Evolutionary conservation across 2,329 filamentous ascomycete species (phyloP).

Genomic region (Lasiodiplodia theobromae): DNA sequence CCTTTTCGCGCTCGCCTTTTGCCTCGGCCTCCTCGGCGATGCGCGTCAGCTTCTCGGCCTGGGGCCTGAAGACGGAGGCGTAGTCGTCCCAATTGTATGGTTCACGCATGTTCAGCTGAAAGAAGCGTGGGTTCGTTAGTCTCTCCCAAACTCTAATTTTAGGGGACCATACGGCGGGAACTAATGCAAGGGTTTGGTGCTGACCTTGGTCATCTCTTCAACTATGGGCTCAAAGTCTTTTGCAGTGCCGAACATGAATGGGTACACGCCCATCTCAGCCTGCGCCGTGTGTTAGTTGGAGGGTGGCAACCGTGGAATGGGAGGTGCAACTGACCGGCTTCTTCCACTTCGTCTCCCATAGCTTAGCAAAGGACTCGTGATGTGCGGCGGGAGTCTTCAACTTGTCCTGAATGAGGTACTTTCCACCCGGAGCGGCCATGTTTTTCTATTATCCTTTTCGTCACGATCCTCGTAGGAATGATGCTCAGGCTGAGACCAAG

Average conservation of each 20-base stretch:
- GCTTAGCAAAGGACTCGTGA: constrained; percentile 55
- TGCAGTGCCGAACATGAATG: constrained; percentile 75
- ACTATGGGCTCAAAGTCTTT: constrained; percentile 76
- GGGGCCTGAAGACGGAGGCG: constrained; percentile 66
- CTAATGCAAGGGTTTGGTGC: constrained; percentile 25
- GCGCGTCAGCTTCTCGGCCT: constrained; percentile 63
- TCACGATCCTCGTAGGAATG: neutral
- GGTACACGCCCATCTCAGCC: constrained; percentile 67
- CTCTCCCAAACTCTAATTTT: neutral
- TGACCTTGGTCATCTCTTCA: constrained; percentile 64
- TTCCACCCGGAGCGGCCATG: constrained; percentile 51
- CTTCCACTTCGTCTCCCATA: constrained; percentile 81
- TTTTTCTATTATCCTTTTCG: neutral
- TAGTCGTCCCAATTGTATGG: constrained; percentile 69
- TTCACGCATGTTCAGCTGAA: constrained; percentile 66
- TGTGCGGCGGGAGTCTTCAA: constrained; percentile 51
- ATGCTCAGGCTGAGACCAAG: neutral
- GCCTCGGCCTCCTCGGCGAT: constrained; percentile 60
- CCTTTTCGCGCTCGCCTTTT: constrained; percentile 58
- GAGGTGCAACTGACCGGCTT: constrained; percentile 59
- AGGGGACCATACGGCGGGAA: constrained; percentile 34
- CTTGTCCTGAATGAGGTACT: constrained; percentile 57
- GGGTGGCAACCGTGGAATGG: neutral
- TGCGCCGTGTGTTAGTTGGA: constrained; percentile 30
- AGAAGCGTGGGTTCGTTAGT: constrained; percentile 2